These are phyloP conservation scores for Marchantia paleacea DNA, from an alignment of 225 moss, liverwort and hornwort species.

Conservation along the genomic window DNA sequence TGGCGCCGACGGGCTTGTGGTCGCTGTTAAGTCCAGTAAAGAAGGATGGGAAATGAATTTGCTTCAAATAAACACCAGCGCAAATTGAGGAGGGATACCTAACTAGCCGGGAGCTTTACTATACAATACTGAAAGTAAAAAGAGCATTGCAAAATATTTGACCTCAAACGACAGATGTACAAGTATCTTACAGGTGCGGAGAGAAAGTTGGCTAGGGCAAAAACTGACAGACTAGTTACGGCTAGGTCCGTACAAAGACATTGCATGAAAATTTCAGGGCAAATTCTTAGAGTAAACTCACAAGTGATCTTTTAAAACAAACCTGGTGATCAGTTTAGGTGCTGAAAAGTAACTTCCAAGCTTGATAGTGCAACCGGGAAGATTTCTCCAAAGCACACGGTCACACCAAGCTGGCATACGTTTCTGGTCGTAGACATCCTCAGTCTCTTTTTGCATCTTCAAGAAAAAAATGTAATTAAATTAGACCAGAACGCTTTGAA, in stretches of 20 bases:
- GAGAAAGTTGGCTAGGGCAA: too few species aligned
- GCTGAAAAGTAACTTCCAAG: constrained; percentile 78
- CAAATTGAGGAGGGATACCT: too few species aligned
- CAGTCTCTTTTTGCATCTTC: constrained; percentile 69
- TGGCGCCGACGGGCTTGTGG: constrained; percentile 97
- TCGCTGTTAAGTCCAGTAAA: constrained; percentile 49
- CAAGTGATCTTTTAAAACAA: background rate
- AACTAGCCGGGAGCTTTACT: too few species aligned
- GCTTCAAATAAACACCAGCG: too few species aligned
- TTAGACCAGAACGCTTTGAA: background rate
- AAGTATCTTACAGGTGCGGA: too few species aligned
- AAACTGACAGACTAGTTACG: too few species aligned
- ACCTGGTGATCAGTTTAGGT: constrained; percentile 64
- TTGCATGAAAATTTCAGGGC: background rate
- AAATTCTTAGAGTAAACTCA: background rate
- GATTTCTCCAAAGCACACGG: constrained; percentile 85
- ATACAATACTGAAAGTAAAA: too few species aligned
- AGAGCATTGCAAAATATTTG: too few species aligned
- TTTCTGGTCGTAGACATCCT: constrained; percentile 70
- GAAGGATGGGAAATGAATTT: background rate
- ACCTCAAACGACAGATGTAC: too few species aligned
- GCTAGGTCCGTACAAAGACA: background rate
- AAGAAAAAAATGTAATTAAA: background rate
- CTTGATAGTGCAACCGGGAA: constrained; percentile 77
- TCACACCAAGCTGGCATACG: constrained; percentile 99